phyloP scores from a whole-genome alignment of 2,329 filamentous ascomycete genomes.

The Colletotrichum sp. region DNA sequence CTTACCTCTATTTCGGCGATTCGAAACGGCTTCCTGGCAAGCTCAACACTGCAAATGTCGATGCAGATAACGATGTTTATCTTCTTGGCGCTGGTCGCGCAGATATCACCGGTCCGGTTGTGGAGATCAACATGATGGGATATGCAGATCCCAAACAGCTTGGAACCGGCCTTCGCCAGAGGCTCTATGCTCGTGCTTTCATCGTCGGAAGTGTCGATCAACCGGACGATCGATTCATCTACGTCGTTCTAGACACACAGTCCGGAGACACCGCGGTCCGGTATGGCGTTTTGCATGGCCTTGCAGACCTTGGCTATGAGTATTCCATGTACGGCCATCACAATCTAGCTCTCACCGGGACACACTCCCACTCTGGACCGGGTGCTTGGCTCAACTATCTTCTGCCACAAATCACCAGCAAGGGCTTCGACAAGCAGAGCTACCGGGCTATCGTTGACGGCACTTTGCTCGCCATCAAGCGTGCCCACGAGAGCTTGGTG shows the following conservation, averaged over 20 bases:
- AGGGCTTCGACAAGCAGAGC: slow-evolving; percentile 84
- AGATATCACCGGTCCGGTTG: slow-evolving; percentile 73
- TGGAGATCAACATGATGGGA: slow-evolving; percentile 89
- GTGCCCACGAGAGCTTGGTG: slow-evolving; percentile 68
- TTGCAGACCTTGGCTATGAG: slow-evolving; percentile 70
- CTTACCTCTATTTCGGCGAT: background rate
- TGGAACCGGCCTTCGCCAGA: slow-evolving; percentile 84
- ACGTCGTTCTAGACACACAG: slow-evolving; percentile 85
- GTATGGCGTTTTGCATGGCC: slow-evolving; percentile 78
- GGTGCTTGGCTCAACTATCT: slow-evolving; percentile 94
- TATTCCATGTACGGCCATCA: slow-evolving; percentile 78
- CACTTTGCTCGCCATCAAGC: slow-evolving; percentile 76
- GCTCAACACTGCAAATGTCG: background rate
- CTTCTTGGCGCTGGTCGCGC: slow-evolving; percentile 58
- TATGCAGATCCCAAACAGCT: slow-evolving; percentile 81
- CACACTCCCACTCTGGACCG: slow-evolving; percentile 88
- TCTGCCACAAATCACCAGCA: slow-evolving; percentile 85
- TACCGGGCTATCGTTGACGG: slow-evolving; percentile 89
- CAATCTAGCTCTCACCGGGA: slow-evolving; percentile 89
- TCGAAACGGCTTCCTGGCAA: background rate
- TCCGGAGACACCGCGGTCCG: slow-evolving; percentile 87
- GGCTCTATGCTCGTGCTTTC: slow-evolving; percentile 86
- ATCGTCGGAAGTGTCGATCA: slow-evolving; percentile 75
- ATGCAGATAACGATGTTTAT: slow-evolving; percentile 41
- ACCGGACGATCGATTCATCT: slow-evolving; percentile 76